phyloP scores from a whole-genome alignment of 305 asterid genomes.

The Fraxinus paxiana region DNA sequence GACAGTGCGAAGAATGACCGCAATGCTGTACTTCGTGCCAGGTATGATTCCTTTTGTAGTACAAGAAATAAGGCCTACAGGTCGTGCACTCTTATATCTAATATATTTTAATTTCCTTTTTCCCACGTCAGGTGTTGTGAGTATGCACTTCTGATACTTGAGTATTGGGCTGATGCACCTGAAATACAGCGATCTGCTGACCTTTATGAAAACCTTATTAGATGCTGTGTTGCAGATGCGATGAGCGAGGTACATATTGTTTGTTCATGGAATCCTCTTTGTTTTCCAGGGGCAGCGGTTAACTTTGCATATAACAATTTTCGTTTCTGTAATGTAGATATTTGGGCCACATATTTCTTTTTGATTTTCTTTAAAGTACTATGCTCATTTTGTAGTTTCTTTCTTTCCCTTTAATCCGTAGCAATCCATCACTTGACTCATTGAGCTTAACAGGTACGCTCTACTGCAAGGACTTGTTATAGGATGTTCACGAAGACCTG shows the following conservation, averaged over 20 bases:
- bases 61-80: slow-evolving; percentile 12
- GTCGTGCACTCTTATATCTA: slow-evolving; percentile 5
- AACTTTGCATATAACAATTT: background rate
- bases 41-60: slow-evolving; percentile 40
- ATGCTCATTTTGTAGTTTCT: slow-evolving; percentile 8
- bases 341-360: background rate
- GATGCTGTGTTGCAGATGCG: slow-evolving; percentile 95
- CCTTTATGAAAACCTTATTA: slow-evolving; percentile 86
- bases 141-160: slow-evolving; percentile 88
- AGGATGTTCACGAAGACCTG: slow-evolving; percentile 96
- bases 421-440: slow-evolving; percentile 21
- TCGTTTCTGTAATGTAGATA: background rate
- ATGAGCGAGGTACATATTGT: slow-evolving; percentile 83
- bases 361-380: background rate
- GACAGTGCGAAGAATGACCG: slow-evolving; percentile 95
- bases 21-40: slow-evolving; percentile 87
- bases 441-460: slow-evolving; percentile 65
- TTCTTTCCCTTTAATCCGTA: slow-evolving; percentile 18
- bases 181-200: slow-evolving; percentile 97
- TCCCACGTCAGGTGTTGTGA: slow-evolving; percentile 75
- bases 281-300: slow-evolving; percentile 2
- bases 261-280: slow-evolving; percentile 17
- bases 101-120: slow-evolving; percentile 2
- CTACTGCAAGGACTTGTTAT: slow-evolving; percentile 93
- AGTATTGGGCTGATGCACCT: slow-evolving; percentile 98